phyloP scores from a whole-genome alignment of 75 land plant genomes.

The Sequoia sempervirens region DNA sequence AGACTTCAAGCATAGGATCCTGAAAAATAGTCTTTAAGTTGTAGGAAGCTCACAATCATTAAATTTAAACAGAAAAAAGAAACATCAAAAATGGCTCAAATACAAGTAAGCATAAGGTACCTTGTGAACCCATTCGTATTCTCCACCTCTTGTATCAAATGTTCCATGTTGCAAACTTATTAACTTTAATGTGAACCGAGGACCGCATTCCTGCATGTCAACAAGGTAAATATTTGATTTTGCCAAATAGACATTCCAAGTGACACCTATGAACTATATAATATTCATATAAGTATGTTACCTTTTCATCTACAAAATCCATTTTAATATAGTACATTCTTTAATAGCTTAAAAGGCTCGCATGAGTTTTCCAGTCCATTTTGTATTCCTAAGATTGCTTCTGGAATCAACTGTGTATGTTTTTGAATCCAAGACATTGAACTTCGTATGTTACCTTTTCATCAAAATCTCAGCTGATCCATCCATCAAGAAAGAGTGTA shows the following conservation, averaged over 20 bases:
- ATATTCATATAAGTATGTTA: neutral
- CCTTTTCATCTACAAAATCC: neutral
- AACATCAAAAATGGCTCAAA: neutral
- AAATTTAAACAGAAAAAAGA: neutral
- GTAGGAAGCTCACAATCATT: neutral
- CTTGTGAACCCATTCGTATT: constrained; percentile 90
- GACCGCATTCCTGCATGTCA: constrained; percentile 80
- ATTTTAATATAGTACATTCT: neutral
- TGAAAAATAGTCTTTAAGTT: neutral
- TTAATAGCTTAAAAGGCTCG: neutral
- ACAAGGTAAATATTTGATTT: neutral
- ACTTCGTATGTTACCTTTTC: too few relatives aligned
- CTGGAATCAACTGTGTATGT: too few relatives aligned
- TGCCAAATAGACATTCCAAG: neutral
- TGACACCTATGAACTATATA: neutral
- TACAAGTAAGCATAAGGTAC: constrained; percentile 11
- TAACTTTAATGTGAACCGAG: constrained; percentile 88
- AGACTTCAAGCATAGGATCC: neutral
- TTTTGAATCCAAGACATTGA: too few relatives aligned
- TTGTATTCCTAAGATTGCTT: too few relatives aligned
- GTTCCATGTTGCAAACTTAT: constrained; percentile 88
- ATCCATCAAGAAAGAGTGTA: too few relatives aligned
- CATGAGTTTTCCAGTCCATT: too few relatives aligned
- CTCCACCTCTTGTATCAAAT: constrained; percentile 87
- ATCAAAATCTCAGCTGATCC: too few relatives aligned